Evolutionary conservation across 2,329 filamentous ascomycete genomes (phyloP), one percentile per base, ranked within the genome.

Genomic region (Fusarium ramigenum): DNA sequence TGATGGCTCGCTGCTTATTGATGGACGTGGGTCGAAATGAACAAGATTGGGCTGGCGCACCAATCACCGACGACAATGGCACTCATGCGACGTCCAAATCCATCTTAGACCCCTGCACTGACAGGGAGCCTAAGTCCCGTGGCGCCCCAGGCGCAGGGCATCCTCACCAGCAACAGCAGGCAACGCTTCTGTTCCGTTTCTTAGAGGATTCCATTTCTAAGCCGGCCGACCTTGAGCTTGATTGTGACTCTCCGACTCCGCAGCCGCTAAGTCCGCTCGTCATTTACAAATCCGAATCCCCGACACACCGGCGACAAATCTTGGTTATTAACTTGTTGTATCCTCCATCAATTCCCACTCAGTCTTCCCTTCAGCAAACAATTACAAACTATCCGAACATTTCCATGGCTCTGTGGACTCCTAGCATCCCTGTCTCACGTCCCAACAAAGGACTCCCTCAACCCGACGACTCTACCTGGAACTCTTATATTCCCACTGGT

Each of bases 381-480:
- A 40, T n/a, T n/a, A n/a, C 37, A 60, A 28, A 46, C 28, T 28
- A 30, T 25, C 18, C 15, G 19, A 65, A 61, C 54, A 56, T 61
- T 73, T 59, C 73, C 43, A 78, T 78, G 76, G 75, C 76, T 77
- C 62, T 78, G 61, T 78, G 76, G 76, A 69, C 73, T 70, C 76
- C 70, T 28, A 67, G 58, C 64, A 58, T 72, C 66, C 70, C 66
- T 42, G 32, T 69, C 66, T 54, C 69, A 43, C 72, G 61, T 69
- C 74, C 75, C 52, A 64, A 72, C 56, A 74, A 70, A 32, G 81
- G 81, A 57, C 77, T 83, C 12, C 78, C 80, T 28, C 82, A 86
- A 70, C 83, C 82, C 21, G 82, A 83, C 63, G 73, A 77, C 40
- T 67, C 74, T 23, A 78, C 74, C n/a, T 85, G 83, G 84, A 77